These are phyloP conservation scores for Polychaeton citri DNA, from an alignment of 2,329 filamentous ascomycete genomes.

Conservation along the genomic window DNA sequence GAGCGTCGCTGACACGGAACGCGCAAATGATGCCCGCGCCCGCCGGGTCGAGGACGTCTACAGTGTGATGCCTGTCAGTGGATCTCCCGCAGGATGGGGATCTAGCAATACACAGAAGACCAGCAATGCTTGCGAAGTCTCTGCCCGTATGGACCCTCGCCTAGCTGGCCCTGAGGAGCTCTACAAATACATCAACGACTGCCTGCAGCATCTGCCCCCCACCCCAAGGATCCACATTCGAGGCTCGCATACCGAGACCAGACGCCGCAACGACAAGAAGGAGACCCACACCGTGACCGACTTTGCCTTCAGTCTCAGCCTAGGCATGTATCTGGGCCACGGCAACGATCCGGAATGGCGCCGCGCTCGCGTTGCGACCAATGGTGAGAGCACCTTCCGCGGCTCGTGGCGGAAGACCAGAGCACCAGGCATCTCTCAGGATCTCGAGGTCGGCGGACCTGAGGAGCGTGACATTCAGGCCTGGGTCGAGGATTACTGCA, in stretches of 20 bases:
- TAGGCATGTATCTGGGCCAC: constrained; percentile 8
- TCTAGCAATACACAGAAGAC: not conserved
- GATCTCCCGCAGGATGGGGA: not conserved
- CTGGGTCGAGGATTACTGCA: constrained; percentile 59
- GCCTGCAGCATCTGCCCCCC: constrained; percentile 11
- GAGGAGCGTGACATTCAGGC: constrained; percentile 33
- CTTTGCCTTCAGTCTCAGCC: constrained; percentile 13
- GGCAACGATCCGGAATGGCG: constrained; percentile 12
- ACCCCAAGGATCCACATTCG: constrained; percentile 11
- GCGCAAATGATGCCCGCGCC: constrained; percentile 1
- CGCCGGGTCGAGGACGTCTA: not conserved
- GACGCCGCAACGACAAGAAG: constrained; percentile 14
- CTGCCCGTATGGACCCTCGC: constrained; percentile 15
- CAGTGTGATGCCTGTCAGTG: not conserved
- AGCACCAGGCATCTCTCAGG: constrained; percentile 33
- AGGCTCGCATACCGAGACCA: constrained; percentile 15
- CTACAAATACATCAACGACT: constrained; percentile 12
- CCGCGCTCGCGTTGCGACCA: constrained; percentile 34
- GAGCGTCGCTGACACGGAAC: constrained; percentile 4
- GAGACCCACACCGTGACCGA: constrained; percentile 14
- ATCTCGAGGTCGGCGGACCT: constrained; percentile 30
- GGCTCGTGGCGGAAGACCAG: constrained; percentile 46
- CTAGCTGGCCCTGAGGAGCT: constrained; percentile 11
- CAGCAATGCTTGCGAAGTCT: constrained; percentile 6
- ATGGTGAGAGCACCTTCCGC: constrained; percentile 49